Percentiles rank a stretch among this genome's conserved stretches.
These are phyloP conservation scores for Monosporascus sp. DNA, from an alignment of 2,329 filamentous ascomycete genomes.

Conservation along the genomic window DNA sequence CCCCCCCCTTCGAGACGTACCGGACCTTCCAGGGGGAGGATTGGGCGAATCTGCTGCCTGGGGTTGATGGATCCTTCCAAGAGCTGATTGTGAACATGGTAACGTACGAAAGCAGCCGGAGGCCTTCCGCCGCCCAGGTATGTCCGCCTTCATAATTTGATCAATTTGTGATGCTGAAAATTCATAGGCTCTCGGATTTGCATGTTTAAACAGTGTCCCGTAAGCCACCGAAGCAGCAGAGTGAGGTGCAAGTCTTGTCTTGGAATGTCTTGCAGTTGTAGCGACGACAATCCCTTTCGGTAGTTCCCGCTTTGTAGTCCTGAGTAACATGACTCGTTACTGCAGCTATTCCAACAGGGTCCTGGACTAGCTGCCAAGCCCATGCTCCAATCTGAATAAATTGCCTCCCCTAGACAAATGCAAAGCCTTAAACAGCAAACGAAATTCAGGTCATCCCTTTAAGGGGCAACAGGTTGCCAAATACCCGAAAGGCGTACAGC, in stretches of 20 bases:
- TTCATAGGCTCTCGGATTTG: conserved; percentile 11
- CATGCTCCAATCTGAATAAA: too few species aligned
- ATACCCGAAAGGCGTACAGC: too few species aligned
- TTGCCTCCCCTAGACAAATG: too few species aligned
- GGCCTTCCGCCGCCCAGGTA: conserved; percentile 63
- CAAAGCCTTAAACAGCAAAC: too few species aligned
- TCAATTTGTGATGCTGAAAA: conserved; percentile 1
- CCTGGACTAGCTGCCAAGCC: neutral
- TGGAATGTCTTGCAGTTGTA: too few species aligned
- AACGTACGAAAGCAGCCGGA: conserved; percentile 62
- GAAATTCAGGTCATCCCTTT: too few species aligned
- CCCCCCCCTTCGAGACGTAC: conserved; percentile 89
- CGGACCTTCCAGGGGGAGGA: conserved; percentile 60
- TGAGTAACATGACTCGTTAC: neutral
- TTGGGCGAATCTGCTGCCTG: conserved; percentile 68
- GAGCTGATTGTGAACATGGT: conserved; percentile 66
- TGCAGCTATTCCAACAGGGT: neutral
- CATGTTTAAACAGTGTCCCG: conserved; percentile 5
- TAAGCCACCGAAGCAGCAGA: neutral
- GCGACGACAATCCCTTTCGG: too few species aligned
- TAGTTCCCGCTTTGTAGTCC: neutral
- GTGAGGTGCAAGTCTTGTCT: neutral
- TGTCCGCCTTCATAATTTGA: neutral
- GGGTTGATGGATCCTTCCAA: conserved; percentile 51
- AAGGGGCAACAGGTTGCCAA: too few species aligned